phyloP scores from a whole-genome alignment of 805 yeast species.

The Wickerhamiella bombiphila region DNA sequence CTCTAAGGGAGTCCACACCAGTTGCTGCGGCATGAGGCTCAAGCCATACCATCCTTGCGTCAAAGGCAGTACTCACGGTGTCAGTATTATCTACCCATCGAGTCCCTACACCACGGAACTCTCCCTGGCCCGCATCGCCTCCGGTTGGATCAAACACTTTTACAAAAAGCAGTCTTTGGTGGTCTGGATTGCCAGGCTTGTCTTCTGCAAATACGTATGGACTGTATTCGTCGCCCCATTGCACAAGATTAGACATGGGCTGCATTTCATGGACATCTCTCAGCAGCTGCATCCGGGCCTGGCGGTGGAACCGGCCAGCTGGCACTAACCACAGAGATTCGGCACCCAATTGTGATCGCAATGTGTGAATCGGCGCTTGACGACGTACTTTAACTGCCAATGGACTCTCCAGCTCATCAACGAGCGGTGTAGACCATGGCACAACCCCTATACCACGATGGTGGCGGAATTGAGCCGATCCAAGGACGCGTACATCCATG shows the following conservation, averaged over 20 bases:
- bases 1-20: background rate
- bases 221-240: constrained; percentile 6
- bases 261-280: constrained; percentile 2
- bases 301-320: constrained; percentile 8
- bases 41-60: background rate
- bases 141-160: constrained; percentile 29
- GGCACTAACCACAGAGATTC: constrained; percentile 13
- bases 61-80: background rate
- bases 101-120: constrained; percentile 53
- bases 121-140: constrained; percentile 25
- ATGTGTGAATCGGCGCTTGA: constrained; percentile 6
- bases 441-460: constrained; percentile 10
- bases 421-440: constrained; percentile 6
- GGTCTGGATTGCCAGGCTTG: constrained; percentile 6
- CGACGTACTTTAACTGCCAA: constrained; percentile 8
- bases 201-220: constrained; percentile 15
- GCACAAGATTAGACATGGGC: constrained; percentile 7
- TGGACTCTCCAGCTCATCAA: constrained; percentile 8
- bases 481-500: constrained; percentile 9
- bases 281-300: constrained; percentile 6
- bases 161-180: constrained; percentile 11
- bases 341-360: constrained; percentile 5
- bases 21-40: background rate
- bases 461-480: constrained; percentile 3
- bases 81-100: constrained; percentile 26